Base-by-base conservation (phyloP, 192 early-diverging fungal species). In the Physocladia obscura region DNA sequence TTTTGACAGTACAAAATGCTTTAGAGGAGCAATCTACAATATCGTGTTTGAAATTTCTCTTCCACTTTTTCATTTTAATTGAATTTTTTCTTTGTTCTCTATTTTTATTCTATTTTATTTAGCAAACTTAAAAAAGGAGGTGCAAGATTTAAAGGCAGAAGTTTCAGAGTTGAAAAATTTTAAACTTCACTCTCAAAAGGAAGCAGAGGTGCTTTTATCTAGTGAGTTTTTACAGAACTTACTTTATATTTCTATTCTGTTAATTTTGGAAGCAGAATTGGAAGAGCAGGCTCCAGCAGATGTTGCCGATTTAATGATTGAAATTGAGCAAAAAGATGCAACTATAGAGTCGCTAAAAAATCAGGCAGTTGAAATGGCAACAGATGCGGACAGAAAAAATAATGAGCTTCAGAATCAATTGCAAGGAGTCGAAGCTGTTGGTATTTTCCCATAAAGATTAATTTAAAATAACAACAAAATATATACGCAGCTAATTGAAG, bases 391-490 rank as follows among this genome's bases (percentile, higher is more conserved):
- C 58, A 27, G 69, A 17, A 72, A 78, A 52, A 76, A 84, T 52
- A 86, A 87, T 62, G 82, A 79, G 26, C 84, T 84, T 67, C 86
- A 87, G 68, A 84, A 79, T 57, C 83, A 87, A 65, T 47, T 87
- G 31, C 86, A 87, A 58, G 83, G 86, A 2, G 71, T 87, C 29
- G 86, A 87, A 80, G 62, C 77, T 4, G 75, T 83, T 70, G 21
- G 71, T 55, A 11, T 49, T 8, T 49, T 37, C 36, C 19, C 21
- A 55, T 49, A 32, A 40, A 63, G 58, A 59, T 21, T 44, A 1
- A 38, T 71, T 71, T 49, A 49, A 2, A 21, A 2, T 27, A 2
- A 69, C 67, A 67, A 34, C 40, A n/a, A 13, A 44, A 44, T 3
- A 0, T n/a, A 44, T 44, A 13, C 40, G 35, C 38, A 81, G 80